These are phyloP conservation scores for Solanum hybrid DNA, from an alignment of 305 asterid genomes.

Conservation along the genomic window DNA sequence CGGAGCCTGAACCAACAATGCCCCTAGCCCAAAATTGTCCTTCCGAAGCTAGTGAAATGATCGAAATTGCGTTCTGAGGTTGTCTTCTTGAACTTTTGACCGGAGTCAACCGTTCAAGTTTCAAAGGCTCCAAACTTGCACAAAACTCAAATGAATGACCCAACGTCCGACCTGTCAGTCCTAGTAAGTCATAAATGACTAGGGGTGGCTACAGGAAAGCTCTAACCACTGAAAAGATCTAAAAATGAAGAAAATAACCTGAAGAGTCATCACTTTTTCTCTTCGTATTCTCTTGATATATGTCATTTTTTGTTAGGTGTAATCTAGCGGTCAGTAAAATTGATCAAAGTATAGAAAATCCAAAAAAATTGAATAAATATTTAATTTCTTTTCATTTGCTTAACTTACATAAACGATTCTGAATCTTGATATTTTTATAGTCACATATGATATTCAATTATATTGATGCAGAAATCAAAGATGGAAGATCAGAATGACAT, in stretches of 20 bases:
- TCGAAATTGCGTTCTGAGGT: neutral
- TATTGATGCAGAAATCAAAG: conserved; percentile 37
- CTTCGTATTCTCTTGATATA: neutral
- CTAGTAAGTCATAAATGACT: neutral
- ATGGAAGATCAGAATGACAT: conserved; percentile 49
- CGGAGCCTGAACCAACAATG: neutral
- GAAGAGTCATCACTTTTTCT: neutral
- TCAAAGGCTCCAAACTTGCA: neutral
- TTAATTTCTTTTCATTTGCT: neutral
- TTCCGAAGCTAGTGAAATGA: neutral
- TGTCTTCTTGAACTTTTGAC: neutral
- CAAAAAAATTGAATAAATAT: neutral
- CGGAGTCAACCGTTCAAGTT: neutral
- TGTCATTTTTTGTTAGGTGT: neutral
- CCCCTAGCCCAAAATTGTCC: neutral
- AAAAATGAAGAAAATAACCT: neutral
- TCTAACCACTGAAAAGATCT: neutral
- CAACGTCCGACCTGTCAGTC: neutral
- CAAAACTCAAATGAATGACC: neutral
- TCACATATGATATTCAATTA: neutral
- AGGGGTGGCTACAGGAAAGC: neutral
- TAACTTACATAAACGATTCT: neutral
- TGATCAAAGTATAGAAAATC: neutral
- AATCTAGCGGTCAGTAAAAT: neutral
- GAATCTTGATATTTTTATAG: neutral